These are phyloP conservation scores for Escallonia rubra DNA, from an alignment of 129 eudicot genomes.

Conservation along the genomic window DNA sequence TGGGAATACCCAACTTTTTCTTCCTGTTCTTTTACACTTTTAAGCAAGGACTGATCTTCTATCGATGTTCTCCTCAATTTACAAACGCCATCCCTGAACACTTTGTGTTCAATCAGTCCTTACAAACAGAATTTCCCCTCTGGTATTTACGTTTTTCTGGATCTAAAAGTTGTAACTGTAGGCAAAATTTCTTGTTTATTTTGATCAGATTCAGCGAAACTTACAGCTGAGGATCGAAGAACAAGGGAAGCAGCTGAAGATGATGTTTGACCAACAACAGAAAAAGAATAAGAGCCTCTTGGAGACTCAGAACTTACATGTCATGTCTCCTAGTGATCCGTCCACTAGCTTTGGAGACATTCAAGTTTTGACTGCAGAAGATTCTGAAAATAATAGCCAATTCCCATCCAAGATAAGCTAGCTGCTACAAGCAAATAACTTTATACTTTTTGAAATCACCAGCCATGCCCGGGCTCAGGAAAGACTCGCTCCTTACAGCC, in stretches of 20 bases:
- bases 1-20: neutral
- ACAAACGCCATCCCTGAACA: too few species aligned
- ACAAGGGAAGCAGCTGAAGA: conserved; percentile 68
- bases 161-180: neutral
- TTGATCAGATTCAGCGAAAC: conserved; percentile 55
- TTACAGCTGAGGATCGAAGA: conserved; percentile 78
- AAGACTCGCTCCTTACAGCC: neutral
- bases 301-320: conserved; percentile 24
- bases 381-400: conserved; percentile 26
- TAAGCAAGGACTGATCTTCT: neutral
- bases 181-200: neutral
- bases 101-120: too few species aligned
- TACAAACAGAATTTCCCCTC: too few species aligned
- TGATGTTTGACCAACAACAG: conserved; percentile 69
- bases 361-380: conserved; percentile 30
- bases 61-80: too few species aligned
- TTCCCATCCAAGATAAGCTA: conserved; percentile 50
- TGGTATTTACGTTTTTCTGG: neutral
- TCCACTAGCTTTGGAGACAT: conserved; percentile 24
- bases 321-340: conserved; percentile 25
- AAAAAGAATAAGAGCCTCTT: conserved; percentile 22
- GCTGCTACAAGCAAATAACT: conserved; percentile 3
- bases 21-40: too few species aligned
- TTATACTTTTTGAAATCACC: neutral
- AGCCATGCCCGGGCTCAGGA: neutral